These are phyloP conservation scores for Austropuccinia psidii DNA, from an alignment of 1,284 basidiomycete genomes.

Conservation along the genomic window DNA sequence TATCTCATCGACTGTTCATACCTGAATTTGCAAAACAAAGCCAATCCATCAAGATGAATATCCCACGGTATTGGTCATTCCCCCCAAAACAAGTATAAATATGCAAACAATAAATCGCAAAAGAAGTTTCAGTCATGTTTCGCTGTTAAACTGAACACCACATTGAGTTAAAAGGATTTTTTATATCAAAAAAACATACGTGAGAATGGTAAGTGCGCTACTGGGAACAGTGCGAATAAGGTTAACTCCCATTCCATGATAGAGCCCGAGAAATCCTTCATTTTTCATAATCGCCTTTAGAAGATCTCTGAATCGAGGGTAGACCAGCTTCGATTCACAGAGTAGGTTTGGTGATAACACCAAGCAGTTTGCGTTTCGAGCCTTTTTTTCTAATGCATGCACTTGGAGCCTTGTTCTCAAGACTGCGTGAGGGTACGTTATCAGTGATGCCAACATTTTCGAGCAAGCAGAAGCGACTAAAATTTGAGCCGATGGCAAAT, in stretches of 20 bases:
- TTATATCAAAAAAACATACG: constrained; percentile 66
- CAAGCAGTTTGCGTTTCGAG: constrained; percentile 30
- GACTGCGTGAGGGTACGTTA: constrained; percentile 93
- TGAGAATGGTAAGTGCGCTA: constrained; percentile 84
- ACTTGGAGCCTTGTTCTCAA: constrained; percentile 85
- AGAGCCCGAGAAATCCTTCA: constrained; percentile 78
- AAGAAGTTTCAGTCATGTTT: too few species aligned
- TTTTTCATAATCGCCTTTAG: constrained; percentile 63
- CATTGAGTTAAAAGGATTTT: too few species aligned
- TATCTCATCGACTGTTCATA: too few species aligned
- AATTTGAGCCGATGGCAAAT: constrained; percentile 63
- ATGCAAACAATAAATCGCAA: too few species aligned
- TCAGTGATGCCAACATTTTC: constrained; percentile 87
- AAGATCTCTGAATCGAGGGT: constrained; percentile 61
- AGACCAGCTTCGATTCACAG: constrained; percentile 34
- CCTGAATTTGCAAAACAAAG: too few species aligned
- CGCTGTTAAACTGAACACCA: too few species aligned
- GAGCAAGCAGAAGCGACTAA: constrained; percentile 76
- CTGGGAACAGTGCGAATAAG: constrained; percentile 84
- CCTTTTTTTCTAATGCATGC: constrained; percentile 53
- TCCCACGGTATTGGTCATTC: too few species aligned
- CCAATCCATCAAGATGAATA: too few species aligned
- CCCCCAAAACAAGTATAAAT: too few species aligned
- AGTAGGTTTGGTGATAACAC: not conserved
- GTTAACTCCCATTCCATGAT: constrained; percentile 83